These are phyloP conservation scores for Suillus paluster DNA, from an alignment of 768 basidiomycete species.

Conservation along the genomic window DNA sequence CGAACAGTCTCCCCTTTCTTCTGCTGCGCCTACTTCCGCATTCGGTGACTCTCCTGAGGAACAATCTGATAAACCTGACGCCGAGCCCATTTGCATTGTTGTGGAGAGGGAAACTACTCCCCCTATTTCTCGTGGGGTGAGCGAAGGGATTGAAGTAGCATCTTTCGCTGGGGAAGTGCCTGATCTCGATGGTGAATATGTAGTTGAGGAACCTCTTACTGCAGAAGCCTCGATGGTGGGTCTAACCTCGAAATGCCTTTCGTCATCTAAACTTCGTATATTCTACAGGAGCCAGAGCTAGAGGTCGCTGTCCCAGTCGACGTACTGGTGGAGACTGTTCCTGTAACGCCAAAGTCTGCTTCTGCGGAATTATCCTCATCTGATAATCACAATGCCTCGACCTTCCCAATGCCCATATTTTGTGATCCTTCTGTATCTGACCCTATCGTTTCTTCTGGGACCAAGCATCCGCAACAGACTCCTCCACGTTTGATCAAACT, in stretches of 20 bases:
- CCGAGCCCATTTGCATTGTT: neutral
- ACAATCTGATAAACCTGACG: too few species aligned
- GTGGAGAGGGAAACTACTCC: neutral
- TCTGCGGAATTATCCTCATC: neutral
- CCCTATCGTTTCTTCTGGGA: slow-evolving; percentile 27
- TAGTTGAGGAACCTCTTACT: slow-evolving; percentile 6
- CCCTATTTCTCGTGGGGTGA: slow-evolving; percentile 2
- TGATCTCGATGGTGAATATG: slow-evolving; percentile 2
- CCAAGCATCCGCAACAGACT: slow-evolving; percentile 3
- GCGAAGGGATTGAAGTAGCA: slow-evolving; percentile 7
- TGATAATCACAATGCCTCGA: neutral
- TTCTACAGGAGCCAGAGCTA: neutral
- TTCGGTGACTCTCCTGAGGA: neutral
- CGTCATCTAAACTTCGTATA: neutral
- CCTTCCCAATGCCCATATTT: slow-evolving; percentile 43
- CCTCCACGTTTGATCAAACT: slow-evolving; percentile 22
- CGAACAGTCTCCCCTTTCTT: neutral
- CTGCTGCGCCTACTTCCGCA: neutral
- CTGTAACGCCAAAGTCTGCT: neutral
- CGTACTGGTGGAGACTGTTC: neutral
- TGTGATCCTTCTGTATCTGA: slow-evolving; percentile 47
- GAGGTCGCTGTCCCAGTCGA: neutral
- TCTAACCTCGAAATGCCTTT: neutral
- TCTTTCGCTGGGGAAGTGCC: slow-evolving; percentile 3
- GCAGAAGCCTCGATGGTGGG: slow-evolving; percentile 5